A percentile compares a stretch with the other conserved stretches of the same genome.
Evolutionary conservation across 805 yeast genomes (phyloP).

Genomic region (Starmerella davenportii): DNA sequence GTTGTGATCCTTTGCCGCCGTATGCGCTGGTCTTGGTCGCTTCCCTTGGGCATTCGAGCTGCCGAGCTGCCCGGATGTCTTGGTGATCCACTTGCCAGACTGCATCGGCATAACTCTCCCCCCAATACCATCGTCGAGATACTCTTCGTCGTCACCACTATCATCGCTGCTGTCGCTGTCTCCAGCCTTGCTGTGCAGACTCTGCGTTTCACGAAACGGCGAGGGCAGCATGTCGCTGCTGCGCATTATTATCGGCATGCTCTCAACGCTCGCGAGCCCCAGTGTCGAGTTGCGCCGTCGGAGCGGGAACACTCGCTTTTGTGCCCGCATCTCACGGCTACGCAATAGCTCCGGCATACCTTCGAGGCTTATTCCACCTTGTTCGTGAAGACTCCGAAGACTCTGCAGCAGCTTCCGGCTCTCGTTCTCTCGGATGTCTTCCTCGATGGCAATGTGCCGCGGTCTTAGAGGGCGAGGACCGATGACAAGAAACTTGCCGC

Average conservation of each 20-base stretch:
- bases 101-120: neutral
- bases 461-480: neutral
- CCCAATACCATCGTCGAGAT: neutral
- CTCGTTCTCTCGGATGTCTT: neutral
- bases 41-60: too few species aligned
- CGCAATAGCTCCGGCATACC: too few species aligned
- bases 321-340: too few species aligned
- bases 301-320: too few species aligned
- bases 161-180: neutral
- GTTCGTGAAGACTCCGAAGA: neutral
- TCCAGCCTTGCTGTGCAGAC: neutral
- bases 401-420: neutral
- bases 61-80: neutral
- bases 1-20: neutral
- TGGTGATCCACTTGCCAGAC: too few species aligned
- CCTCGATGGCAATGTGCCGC: neutral
- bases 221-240: neutral
- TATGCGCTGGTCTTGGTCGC: too few species aligned
- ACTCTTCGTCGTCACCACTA: neutral
- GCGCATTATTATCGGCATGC: neutral
- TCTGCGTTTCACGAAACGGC: neutral
- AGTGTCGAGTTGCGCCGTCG: neutral
- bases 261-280: neutral
- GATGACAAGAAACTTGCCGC: neutral
- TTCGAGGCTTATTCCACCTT: too few species aligned